A percentile compares a stretch with the other conserved stretches of the same genome.
phyloP scores from a whole-genome alignment of 345 rosid species.

The Lagerstroemia speciosa region DNA sequence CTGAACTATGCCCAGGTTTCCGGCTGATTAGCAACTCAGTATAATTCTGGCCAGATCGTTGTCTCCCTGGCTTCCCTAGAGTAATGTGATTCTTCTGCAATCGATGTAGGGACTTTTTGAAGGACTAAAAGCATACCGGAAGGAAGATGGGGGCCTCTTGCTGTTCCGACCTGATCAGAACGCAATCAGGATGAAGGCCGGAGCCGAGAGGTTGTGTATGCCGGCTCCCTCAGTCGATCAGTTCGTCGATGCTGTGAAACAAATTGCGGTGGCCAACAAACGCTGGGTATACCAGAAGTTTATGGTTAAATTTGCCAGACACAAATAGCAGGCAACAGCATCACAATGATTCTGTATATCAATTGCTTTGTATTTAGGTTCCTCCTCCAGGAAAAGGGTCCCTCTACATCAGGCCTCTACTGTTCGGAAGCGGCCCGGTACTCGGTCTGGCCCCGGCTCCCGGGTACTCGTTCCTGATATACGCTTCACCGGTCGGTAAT shows the following conservation, averaged over 20 bases:
- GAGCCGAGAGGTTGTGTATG: conserved; percentile 89
- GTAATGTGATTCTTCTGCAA: not conserved
- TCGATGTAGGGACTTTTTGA: conserved; percentile 60
- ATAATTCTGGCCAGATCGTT: not conserved
- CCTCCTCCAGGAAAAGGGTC: conserved; percentile 85
- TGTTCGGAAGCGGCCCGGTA: conserved; percentile 63
- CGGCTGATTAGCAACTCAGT: not conserved
- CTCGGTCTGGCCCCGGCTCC: conserved; percentile 69
- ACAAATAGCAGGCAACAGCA: too few species aligned
- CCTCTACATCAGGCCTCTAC: conserved; percentile 72
- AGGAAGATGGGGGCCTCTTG: conserved; percentile 50
- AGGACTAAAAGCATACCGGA: conserved; percentile 75
- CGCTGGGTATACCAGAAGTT: conserved; percentile 52
- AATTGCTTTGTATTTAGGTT: conserved; percentile 27
- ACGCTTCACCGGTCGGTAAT: conserved; percentile 70
- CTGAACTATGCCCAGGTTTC: conserved; percentile 87
- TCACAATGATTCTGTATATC: not conserved
- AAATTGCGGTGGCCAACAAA: conserved; percentile 57
- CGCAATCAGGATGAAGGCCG: conserved; percentile 55
- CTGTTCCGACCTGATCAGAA: conserved; percentile 70
- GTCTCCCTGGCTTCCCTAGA: not conserved
- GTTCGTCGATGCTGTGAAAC: conserved; percentile 60
- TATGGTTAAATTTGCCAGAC: not conserved
- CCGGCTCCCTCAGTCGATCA: conserved; percentile 66
- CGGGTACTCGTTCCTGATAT: conserved; percentile 61